Evolutionary conservation across 371 early-diverging fungal genomes (phyloP), one percentile per base, ranked within the genome.

Genomic region (Mucor velutinosus): DNA sequence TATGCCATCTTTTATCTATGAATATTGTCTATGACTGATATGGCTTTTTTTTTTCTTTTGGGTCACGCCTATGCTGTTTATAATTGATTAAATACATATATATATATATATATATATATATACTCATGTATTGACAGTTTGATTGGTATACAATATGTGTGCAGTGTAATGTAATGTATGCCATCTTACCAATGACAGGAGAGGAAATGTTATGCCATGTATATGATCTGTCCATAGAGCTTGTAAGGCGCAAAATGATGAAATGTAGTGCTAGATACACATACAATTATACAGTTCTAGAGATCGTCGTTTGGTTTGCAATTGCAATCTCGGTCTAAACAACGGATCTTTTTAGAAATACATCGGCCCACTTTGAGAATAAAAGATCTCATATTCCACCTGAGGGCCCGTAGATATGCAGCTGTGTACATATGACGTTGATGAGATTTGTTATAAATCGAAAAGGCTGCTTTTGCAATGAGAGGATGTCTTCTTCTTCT

Each of bases 351-450:
- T 32, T 57, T 19, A 57, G 57, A 32, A 57, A 57, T 30, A 33
- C 4, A 10, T 57, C 33, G 57, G 33, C 11, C 11, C 17, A 17
- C 29, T 19, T 33, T 11, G n/a, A 32, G 56, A 56, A 56, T 25
- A 53, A 27, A 0, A 19, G 8, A 21, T 3, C 11, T 21, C 8
- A 47, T 27, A 53, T 53, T 27, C 62, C 62, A 23, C 30, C 19
- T 4, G 27, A 61, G 49, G 33, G 21, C 62, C 62, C 62, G 62
- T 53, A 53, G 25, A 10, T 27, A 15, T 8, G 14, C 53, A 14
- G 14, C 25, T 53, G 53, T 53, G 27, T 53, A 53, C 25, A 19
- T 27, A 63, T 63, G 64, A 63, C 64, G 64, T 63, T 63, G 30
- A 57, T 33, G 7, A 10, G 3, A 32, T n/a, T 10, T 41, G 41